Evolutionary conservation across 1,139 yeast species (phyloP).

Genomic region (Taphrina wiesneri): DNA sequence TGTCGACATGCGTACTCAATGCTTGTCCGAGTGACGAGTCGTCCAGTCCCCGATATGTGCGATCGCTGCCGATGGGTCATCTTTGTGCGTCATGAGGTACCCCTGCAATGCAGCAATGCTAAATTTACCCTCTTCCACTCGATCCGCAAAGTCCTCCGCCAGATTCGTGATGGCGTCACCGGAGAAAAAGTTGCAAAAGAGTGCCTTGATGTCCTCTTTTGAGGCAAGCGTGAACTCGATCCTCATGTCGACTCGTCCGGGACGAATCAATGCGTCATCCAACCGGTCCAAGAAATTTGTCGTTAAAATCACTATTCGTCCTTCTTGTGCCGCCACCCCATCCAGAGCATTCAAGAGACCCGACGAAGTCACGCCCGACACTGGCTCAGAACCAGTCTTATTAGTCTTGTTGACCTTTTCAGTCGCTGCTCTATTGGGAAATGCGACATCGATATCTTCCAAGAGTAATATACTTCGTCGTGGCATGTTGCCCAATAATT

Average conservation of each 20-base stretch:
- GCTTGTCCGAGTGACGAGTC: not conserved
- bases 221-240: slow-evolving; percentile 82
- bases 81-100: slow-evolving; percentile 85
- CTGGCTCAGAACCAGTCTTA: slow-evolving; percentile 60
- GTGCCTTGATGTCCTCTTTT: slow-evolving; percentile 69
- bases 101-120: slow-evolving; percentile 97
- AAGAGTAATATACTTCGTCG: slow-evolving; percentile 77
- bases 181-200: slow-evolving; percentile 83
- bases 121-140: slow-evolving; percentile 53
- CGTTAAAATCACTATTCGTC: slow-evolving; percentile 94
- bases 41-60: slow-evolving; percentile 50
- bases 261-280: slow-evolving; percentile 75
- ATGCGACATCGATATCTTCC: slow-evolving; percentile 97
- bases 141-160: slow-evolving; percentile 58
- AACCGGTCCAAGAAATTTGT: slow-evolving; percentile 93
- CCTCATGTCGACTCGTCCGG: slow-evolving; percentile 78
- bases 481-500: slow-evolving; percentile 93
- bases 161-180: slow-evolving; percentile 54
- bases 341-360: slow-evolving; percentile 91
- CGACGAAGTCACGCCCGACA: slow-evolving; percentile 81
- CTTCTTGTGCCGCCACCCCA: slow-evolving; percentile 99
- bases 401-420: not conserved
- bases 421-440: slow-evolving; percentile 59
- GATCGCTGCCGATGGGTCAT: slow-evolving; percentile 76
- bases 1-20: not conserved